phyloP scores from a whole-genome alignment of 1,284 basidiomycete species.

The Phellopilus nigrolimitatus region DNA sequence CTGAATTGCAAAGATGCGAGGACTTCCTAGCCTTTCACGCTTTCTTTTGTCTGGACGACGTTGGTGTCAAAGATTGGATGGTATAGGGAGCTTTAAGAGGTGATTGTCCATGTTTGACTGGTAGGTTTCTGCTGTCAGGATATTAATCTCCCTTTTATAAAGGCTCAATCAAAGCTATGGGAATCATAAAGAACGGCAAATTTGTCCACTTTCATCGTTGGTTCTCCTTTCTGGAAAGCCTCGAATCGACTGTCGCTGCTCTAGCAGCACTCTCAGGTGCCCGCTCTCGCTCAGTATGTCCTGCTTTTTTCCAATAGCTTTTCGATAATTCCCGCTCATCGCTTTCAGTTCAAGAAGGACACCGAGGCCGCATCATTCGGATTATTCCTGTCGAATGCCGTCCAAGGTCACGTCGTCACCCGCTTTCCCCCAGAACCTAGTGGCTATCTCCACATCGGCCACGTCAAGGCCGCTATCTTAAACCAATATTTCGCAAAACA shows the following conservation, averaged over 20 bases:
- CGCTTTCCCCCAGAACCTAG: conserved; percentile 98
- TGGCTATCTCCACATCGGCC: conserved; percentile 98
- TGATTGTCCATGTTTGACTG: no score
- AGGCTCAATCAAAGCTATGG: conserved; percentile 62
- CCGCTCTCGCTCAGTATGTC: conserved; percentile 40
- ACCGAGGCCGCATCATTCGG: conserved; percentile 87
- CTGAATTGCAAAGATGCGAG: no score
- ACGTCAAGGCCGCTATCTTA: conserved; percentile 93
- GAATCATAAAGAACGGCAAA: conserved; percentile 79
- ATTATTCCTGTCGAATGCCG: conserved; percentile 83
- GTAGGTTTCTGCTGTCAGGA: background rate
- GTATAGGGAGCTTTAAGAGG: conserved; percentile 86
- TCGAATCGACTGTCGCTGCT: conserved; percentile 66
- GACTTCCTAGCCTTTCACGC: conserved; percentile 79
- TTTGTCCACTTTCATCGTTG: conserved; percentile 85
- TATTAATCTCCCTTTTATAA: conserved; percentile 10
- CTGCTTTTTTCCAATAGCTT: background rate
- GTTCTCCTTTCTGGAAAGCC: conserved; percentile 79
- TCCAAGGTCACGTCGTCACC: conserved; percentile 90
- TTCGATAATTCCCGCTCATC: no score
- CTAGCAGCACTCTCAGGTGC: conserved; percentile 43
- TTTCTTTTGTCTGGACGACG: conserved; percentile 69
- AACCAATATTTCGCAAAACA: conserved; percentile 97
- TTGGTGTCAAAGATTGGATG: conserved; percentile 76
- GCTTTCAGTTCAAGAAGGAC: conserved; percentile 72